Percentiles rank a stretch among this genome's conserved stretches.
These are phyloP conservation scores for Manihot esculenta DNA, from an alignment of 441 rosid species.

Conservation along the genomic window DNA sequence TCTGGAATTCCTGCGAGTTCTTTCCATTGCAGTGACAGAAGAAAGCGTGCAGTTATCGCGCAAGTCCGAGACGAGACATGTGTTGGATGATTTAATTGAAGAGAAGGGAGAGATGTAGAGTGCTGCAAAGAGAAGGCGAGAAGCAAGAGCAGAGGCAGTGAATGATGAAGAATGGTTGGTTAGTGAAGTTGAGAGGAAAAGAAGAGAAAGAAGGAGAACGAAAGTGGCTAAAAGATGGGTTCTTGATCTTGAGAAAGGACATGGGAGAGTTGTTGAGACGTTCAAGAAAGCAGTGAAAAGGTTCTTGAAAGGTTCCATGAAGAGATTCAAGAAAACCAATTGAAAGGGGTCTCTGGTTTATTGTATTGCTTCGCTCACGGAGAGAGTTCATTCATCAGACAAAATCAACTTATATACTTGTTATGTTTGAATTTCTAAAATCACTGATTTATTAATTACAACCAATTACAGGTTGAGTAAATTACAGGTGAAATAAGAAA, in stretches of 20 bases:
- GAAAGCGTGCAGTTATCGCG: constrained; percentile 42
- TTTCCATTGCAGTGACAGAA: constrained; percentile 38
- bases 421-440: too few species aligned
- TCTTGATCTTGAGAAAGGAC: constrained; percentile 24
- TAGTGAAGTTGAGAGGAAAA: constrained; percentile 36
- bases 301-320: constrained; percentile 34
- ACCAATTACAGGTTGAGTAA: background rate
- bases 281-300: constrained; percentile 15
- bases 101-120: constrained; percentile 46
- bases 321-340: background rate
- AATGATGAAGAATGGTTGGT: constrained; percentile 27
- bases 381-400: too few species aligned
- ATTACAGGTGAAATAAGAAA: background rate
- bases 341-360: background rate
- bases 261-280: constrained; percentile 23
- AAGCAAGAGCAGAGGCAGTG: constrained; percentile 30
- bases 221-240: constrained; percentile 29
- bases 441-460: too few species aligned
- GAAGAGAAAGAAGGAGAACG: constrained; percentile 38
- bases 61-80: constrained; percentile 37
- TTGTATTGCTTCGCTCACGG: background rate
- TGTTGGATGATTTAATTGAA: constrained; percentile 35
- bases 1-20: constrained; percentile 26
- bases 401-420: too few species aligned
- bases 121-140: constrained; percentile 46